phyloP scores from a whole-genome alignment of 164 flowering plant species.

The Houttuynia cordata region DNA sequence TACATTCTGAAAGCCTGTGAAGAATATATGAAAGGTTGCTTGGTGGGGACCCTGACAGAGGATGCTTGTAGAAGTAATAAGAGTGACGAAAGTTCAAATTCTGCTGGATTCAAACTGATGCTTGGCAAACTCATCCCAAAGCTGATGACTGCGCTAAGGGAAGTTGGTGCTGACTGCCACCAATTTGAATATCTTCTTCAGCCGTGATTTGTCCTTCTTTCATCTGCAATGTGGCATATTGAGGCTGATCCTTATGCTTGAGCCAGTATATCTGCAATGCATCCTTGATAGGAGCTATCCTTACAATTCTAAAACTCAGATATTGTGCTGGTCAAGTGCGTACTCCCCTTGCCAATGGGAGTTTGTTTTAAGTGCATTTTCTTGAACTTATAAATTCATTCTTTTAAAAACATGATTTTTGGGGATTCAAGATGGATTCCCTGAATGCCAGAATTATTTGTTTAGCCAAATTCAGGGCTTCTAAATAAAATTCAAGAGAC shows the following conservation, averaged over 20 bases:
- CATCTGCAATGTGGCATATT: not conserved
- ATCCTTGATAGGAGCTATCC: not conserved
- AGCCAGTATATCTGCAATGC: too few species aligned
- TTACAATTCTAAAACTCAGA: too few species aligned
- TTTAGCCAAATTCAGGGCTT: too few species aligned
- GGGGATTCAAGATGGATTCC: too few species aligned
- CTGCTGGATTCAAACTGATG: constrained; percentile 96
- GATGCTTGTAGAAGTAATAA: constrained; percentile 54
- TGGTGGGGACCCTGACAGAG: constrained; percentile 69
- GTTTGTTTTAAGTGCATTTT: too few species aligned
- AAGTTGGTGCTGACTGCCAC: constrained; percentile 63
- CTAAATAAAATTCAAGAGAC: too few species aligned
- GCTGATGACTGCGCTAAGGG: constrained; percentile 45
- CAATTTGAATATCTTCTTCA: constrained; percentile 58
- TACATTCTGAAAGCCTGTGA: constrained; percentile 93
- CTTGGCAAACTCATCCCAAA: constrained; percentile 76
- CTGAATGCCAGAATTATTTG: too few species aligned
- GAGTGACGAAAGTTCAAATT: constrained; percentile 42
- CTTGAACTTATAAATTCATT: too few species aligned
- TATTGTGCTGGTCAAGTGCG: too few species aligned
- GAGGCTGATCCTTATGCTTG: not conserved
- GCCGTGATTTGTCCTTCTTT: constrained; percentile 13
- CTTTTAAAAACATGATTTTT: too few species aligned
- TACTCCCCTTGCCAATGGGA: too few species aligned
- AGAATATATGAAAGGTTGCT: constrained; percentile 75